These are phyloP conservation scores for Neurospora sp. DNA, from an alignment of 495 filamentous ascomycete species.

Conservation along the genomic window DNA sequence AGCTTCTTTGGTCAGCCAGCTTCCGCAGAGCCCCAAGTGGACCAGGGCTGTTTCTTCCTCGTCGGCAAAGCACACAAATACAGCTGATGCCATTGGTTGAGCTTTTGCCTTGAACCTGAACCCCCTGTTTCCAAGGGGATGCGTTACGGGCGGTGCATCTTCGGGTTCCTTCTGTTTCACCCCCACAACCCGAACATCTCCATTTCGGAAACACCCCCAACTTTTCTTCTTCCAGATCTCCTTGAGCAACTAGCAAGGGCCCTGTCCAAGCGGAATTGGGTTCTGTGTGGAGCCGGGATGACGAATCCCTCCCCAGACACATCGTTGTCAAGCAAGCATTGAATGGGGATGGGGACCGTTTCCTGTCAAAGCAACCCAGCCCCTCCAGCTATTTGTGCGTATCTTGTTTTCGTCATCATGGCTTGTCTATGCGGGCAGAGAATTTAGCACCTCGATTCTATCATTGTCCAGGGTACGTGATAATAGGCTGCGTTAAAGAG, in stretches of 20 bases:
- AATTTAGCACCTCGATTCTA: background rate
- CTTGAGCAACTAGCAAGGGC: background rate
- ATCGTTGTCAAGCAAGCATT: background rate
- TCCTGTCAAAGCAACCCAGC: background rate
- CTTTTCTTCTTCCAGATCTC: background rate
- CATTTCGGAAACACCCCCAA: background rate
- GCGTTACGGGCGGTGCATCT: background rate
- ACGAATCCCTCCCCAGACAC: background rate
- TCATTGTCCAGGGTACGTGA: background rate
- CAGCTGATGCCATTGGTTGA: background rate
- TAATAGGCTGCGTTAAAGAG: background rate
- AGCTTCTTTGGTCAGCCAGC: background rate
- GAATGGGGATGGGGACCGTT: background rate
- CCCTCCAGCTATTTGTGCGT: background rate
- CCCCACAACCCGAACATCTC: background rate
- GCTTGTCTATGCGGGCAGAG: too few relatives aligned
- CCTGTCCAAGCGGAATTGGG: background rate
- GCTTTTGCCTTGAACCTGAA: too few relatives aligned
- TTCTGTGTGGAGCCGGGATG: background rate
- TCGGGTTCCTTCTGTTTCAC: background rate
- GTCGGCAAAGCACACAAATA: background rate
- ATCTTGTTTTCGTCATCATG: background rate
- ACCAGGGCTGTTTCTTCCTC: background rate
- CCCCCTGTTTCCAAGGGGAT: background rate
- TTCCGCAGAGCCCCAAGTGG: background rate